A percentile compares a stretch with the other conserved stretches of the same genome.
Evolutionary conservation across 306 rosid species (phyloP).

Genomic region (Cucurbita ficifolia): DNA sequence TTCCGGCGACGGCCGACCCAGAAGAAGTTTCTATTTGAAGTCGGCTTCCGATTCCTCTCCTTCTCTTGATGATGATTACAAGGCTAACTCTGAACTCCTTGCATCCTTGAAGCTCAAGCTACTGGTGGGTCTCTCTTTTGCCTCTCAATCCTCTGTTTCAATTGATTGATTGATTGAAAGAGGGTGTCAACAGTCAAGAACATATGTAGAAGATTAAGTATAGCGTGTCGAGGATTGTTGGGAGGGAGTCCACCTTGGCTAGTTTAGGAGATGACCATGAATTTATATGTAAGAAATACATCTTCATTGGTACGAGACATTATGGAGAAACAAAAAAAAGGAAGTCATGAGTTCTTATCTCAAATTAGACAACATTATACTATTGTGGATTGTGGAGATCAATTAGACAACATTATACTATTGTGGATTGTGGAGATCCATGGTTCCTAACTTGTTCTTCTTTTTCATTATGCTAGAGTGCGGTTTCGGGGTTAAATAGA

Average conservation of each 20-base stretch:
- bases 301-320: no score
- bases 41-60: slow-evolving; percentile 20
- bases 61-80: neutral
- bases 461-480: slow-evolving; percentile 41
- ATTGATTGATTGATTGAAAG: neutral
- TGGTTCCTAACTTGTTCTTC: neutral
- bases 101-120: slow-evolving; percentile 57
- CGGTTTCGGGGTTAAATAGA: slow-evolving; percentile 80
- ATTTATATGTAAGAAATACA: no score
- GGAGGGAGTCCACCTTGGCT: no score
- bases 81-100: slow-evolving; percentile 15
- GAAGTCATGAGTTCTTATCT: no score
- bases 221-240: neutral
- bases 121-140: slow-evolving; percentile 28
- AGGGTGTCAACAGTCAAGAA: neutral
- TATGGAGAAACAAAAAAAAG: no score
- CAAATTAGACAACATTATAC: no score
- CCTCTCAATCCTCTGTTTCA: neutral
- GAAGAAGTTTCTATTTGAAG: slow-evolving; percentile 18
- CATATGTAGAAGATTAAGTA: neutral
- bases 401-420: no score
- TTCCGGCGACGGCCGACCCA: slow-evolving; percentile 1
- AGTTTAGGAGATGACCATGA: no score
- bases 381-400: no score
- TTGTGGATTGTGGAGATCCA: no score